Conservation (phyloP, 2,329 filamentous ascomycete species). For the Thielaviopsis populi region DNA sequence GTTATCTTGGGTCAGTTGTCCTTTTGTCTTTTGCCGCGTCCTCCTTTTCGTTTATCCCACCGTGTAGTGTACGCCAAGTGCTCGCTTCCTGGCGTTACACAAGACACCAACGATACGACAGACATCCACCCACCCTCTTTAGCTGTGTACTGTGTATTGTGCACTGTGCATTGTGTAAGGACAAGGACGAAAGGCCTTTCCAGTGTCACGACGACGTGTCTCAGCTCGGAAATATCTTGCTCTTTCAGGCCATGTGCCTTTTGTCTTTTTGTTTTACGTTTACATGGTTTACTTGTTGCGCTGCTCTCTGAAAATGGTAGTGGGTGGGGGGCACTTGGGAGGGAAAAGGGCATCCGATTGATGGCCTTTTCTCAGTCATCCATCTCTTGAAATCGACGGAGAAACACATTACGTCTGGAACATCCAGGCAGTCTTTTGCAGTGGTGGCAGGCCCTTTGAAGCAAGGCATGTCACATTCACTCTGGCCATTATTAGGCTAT, state of each 20-base stretch:
- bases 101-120: not conserved
- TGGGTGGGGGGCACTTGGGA: not conserved
- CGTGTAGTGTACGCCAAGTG: not conserved
- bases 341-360: not conserved
- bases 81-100: slow-evolving; percentile 3
- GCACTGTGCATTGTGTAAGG: too few species aligned
- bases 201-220: not conserved
- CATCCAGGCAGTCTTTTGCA: too few species aligned
- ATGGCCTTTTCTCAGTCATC: not conserved
- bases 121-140: not conserved
- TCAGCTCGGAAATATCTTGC: not conserved
- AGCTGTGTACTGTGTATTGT: not conserved
- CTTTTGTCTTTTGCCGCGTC: not conserved
- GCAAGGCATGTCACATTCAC: not conserved
- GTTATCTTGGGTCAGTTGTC: not conserved
- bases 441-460: not conserved
- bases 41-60: not conserved
- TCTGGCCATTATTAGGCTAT: not conserved
- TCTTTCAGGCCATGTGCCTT: not conserved
- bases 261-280: not conserved
- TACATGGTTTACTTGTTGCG: not conserved
- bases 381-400: not conserved
- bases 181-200: not conserved
- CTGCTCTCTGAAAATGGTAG: not conserved
- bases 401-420: too few species aligned